phyloP scores from a whole-genome alignment of 2,329 filamentous ascomycete species.

The Helminthosporium solani region DNA sequence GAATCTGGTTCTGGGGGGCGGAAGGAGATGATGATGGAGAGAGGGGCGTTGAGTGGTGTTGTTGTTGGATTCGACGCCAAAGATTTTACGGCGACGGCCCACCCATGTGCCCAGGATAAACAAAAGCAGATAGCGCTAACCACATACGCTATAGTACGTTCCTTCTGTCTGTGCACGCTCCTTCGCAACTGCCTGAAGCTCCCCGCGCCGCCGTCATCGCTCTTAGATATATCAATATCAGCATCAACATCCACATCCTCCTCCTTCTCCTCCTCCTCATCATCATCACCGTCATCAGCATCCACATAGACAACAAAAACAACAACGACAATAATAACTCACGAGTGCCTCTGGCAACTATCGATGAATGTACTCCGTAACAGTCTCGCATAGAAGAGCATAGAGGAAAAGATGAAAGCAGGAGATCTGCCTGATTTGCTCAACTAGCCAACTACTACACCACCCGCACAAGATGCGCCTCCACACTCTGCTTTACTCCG shows the following conservation, averaged over 20 bases:
- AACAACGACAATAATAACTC: no score
- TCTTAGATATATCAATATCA: no score
- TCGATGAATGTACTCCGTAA: no score
- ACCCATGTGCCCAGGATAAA: constrained; percentile 6
- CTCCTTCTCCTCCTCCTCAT: no score
- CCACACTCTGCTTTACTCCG: constrained; percentile 32
- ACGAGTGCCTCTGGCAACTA: no score
- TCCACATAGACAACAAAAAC: no score
- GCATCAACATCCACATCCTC: no score
- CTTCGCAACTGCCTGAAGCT: not conserved
- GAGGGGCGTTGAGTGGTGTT: constrained; percentile 22
- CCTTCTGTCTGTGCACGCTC: not conserved
- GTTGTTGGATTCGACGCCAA: constrained; percentile 11
- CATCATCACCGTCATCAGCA: no score
- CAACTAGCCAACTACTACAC: not conserved
- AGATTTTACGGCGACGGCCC: constrained; percentile 15
- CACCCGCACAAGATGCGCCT: constrained; percentile 33
- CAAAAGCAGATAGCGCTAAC: not conserved
- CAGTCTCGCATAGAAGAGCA: no score
- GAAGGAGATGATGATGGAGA: constrained; percentile 17
- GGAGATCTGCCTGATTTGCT: no score
- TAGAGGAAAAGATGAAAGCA: not conserved
- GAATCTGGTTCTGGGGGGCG: constrained; percentile 25
- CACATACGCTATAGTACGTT: no score
- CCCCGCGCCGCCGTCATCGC: not conserved